phyloP scores from a whole-genome alignment of 2,329 filamentous ascomycete genomes.

The Dothistroma septosporum region DNA sequence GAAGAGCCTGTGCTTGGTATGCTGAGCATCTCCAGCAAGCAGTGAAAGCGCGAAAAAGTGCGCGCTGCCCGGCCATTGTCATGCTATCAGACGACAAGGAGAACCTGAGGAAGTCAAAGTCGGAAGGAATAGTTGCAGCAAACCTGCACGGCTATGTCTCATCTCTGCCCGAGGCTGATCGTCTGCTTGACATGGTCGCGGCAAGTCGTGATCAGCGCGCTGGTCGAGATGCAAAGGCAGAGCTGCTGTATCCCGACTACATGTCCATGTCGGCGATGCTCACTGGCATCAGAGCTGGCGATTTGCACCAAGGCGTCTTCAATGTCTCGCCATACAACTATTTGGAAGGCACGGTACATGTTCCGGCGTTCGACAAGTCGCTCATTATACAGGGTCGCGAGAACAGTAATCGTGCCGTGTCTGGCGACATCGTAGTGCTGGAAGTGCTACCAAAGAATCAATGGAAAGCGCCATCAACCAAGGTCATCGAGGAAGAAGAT shows the following conservation, averaged over 20 bases:
- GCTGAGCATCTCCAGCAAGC: slow-evolving; percentile 69
- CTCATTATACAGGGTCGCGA: slow-evolving; percentile 86
- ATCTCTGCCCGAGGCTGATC: slow-evolving; percentile 76
- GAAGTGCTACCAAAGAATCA: slow-evolving; percentile 90
- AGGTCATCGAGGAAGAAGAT: slow-evolving; percentile 90
- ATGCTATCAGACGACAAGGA: slow-evolving; percentile 93
- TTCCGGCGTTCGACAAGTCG: slow-evolving; percentile 83
- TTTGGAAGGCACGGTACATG: slow-evolving; percentile 85
- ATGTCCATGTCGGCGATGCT: slow-evolving; percentile 86
- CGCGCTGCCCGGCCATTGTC: slow-evolving; percentile 68
- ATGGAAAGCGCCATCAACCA: slow-evolving; percentile 94
- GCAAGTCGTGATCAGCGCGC: slow-evolving; percentile 67
- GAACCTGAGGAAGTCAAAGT: slow-evolving; percentile 76
- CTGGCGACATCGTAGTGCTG: slow-evolving; percentile 88
- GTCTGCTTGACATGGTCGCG: slow-evolving; percentile 88
- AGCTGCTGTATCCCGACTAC: slow-evolving; percentile 85
- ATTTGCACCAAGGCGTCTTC: slow-evolving; percentile 90
- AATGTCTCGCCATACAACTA: slow-evolving; percentile 98
- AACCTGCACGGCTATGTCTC: slow-evolving; percentile 72
- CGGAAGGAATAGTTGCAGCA: slow-evolving; percentile 66
- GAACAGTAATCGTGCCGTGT: slow-evolving; percentile 90
- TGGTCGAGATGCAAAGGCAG: slow-evolving; percentile 60
- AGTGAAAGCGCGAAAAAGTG: slow-evolving; percentile 51
- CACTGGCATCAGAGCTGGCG: slow-evolving; percentile 83
- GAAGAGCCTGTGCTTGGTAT: slow-evolving; percentile 87